These are phyloP conservation scores for Penicillium simplicissimum DNA, from an alignment of 495 filamentous ascomycete genomes.

Conservation along the genomic window DNA sequence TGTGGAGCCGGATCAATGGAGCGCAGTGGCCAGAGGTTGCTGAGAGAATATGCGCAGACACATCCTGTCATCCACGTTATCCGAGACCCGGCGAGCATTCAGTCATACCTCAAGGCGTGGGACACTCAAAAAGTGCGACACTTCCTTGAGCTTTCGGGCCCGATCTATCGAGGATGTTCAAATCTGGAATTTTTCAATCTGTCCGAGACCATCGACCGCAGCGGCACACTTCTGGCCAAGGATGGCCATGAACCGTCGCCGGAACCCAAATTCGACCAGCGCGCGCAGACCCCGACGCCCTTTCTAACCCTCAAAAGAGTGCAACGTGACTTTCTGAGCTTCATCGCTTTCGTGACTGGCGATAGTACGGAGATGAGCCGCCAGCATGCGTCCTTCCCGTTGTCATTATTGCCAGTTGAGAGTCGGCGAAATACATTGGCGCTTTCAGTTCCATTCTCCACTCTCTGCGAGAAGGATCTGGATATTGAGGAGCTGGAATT, in stretches of 20 bases:
- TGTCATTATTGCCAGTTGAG: slow-evolving; percentile 65
- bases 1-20: slow-evolving; percentile 61
- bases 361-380: slow-evolving; percentile 51
- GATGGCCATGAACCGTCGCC: slow-evolving; percentile 34
- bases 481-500: slow-evolving; percentile 68
- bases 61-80: slow-evolving; percentile 75
- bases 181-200: slow-evolving; percentile 81
- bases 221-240: slow-evolving; percentile 25
- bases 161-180: slow-evolving; percentile 62
- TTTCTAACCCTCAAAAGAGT: slow-evolving; percentile 67
- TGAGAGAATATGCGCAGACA: slow-evolving; percentile 49
- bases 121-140: slow-evolving; percentile 56
- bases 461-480: slow-evolving; percentile 52
- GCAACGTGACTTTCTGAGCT: slow-evolving; percentile 69
- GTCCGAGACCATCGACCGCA: slow-evolving; percentile 27
- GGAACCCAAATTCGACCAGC: slow-evolving; percentile 40
- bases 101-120: slow-evolving; percentile 57
- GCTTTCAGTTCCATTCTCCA: slow-evolving; percentile 60
- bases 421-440: slow-evolving; percentile 62
- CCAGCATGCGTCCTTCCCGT: slow-evolving; percentile 66
- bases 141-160: slow-evolving; percentile 53
- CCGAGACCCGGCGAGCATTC: slow-evolving; percentile 65
- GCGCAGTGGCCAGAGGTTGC: slow-evolving; percentile 40
- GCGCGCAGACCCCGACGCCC: slow-evolving; percentile 42
- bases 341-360: slow-evolving; percentile 64